phyloP scores from a whole-genome alignment of 768 basidiomycete genomes.

The Pleurotus eryngii region DNA sequence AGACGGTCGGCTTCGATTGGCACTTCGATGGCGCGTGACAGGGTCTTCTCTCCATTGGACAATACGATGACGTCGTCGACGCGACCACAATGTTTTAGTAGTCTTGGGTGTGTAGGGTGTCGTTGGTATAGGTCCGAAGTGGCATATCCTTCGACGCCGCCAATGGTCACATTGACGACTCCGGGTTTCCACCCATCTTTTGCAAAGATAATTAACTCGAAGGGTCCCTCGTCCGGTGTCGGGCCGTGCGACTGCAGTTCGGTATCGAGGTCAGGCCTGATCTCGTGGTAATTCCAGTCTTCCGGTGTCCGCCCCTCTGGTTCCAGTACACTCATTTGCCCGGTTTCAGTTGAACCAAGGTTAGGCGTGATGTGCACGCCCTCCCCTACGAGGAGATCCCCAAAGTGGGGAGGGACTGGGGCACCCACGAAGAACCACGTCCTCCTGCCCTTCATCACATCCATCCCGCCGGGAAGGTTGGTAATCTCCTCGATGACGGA shows the following conservation, averaged over 20 bases:
- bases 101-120: constrained; percentile 19
- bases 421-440: background rate
- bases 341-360: background rate
- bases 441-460: background rate
- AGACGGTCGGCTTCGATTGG: background rate
- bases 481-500: background rate
- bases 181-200: background rate
- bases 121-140: constrained; percentile 19
- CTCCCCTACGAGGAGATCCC: background rate
- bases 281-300: background rate
- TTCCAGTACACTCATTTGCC: background rate
- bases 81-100: constrained; percentile 19
- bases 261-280: background rate
- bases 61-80: constrained; percentile 21
- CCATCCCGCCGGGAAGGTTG: background rate
- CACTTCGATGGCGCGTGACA: background rate
- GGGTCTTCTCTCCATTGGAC: constrained; percentile 16
- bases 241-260: background rate
- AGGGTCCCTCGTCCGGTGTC: background rate
- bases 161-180: constrained; percentile 7
- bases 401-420: background rate
- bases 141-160: constrained; percentile 14
- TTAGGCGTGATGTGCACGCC: background rate
- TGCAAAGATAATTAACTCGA: background rate
- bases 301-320: background rate